Evolutionary conservation across 768 basidiomycete species (phyloP).

Genomic region (Mycena filopes): DNA sequence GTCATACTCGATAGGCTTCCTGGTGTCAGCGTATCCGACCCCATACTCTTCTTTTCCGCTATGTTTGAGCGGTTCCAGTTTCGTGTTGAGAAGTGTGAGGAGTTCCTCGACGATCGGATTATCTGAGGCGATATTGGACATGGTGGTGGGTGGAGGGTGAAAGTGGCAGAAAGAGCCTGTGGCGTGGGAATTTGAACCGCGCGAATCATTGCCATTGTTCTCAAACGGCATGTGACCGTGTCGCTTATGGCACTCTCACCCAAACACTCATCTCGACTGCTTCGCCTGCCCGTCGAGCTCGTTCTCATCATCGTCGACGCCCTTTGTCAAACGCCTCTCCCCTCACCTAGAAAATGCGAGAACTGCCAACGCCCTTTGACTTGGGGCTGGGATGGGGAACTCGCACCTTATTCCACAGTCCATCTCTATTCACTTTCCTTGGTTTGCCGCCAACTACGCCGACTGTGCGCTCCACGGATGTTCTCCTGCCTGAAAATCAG

Average conservation of each 20-base stretch:
- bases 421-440: slow-evolving; percentile 11
- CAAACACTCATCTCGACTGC: not conserved
- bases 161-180: no score
- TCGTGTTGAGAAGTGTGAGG: not conserved
- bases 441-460: slow-evolving; percentile 6
- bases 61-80: not conserved
- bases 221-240: not conserved
- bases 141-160: no score
- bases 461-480: slow-evolving; percentile 5
- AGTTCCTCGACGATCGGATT: not conserved
- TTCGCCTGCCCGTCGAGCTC: slow-evolving; percentile 20
- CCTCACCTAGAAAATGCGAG: no score
- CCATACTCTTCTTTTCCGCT: not conserved
- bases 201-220: not conserved
- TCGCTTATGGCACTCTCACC: not conserved
- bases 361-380: no score
- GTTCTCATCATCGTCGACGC: not conserved
- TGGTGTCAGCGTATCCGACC: not conserved
- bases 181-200: not conserved
- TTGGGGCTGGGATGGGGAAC: no score
- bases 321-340: no score
- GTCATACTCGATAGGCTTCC: slow-evolving; percentile 10
- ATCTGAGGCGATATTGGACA: not conserved
- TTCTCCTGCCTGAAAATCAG: slow-evolving; percentile 10
- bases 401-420: no score